Evolutionary conservation across 164 flowering plant species (phyloP).

Genomic region (Protea cynaroides): DNA sequence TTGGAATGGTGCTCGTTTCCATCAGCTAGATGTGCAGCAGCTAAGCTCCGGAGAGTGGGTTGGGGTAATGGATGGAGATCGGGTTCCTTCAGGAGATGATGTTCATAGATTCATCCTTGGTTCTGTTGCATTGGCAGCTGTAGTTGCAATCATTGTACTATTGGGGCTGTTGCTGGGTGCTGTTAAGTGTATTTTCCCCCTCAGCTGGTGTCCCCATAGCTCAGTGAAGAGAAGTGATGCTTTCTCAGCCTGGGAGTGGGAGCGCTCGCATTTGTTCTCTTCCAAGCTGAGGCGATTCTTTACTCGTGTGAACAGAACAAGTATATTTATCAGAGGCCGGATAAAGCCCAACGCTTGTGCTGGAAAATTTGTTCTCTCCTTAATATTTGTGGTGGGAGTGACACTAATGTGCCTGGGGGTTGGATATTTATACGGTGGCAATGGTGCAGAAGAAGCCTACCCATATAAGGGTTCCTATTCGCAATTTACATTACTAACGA

Average conservation of each 20-base stretch:
- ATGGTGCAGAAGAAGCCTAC: conserved; percentile 76
- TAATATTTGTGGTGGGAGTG: conserved; percentile 38
- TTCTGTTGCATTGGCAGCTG: conserved; percentile 39
- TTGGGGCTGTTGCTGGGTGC: conserved; percentile 72
- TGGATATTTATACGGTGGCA: conserved; percentile 66
- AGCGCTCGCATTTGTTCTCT: conserved; percentile 37
- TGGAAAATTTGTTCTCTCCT: conserved; percentile 39
- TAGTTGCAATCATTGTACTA: conserved; percentile 39
- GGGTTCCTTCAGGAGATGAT: conserved; percentile 81
- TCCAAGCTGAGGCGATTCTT: conserved; percentile 57
- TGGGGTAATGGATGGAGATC: conserved; percentile 86
- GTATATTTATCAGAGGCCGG: conserved; percentile 35
- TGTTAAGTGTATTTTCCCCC: conserved; percentile 65
- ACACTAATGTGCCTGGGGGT: conserved; percentile 53
- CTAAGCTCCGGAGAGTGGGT: conserved; percentile 70
- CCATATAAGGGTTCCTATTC: conserved; percentile 61
- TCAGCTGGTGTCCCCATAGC: conserved; percentile 54
- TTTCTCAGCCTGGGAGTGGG: conserved; percentile 60
- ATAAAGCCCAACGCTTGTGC: conserved; percentile 48
- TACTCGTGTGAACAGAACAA: conserved; percentile 56
- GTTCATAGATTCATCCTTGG: conserved; percentile 53
- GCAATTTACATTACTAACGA: conserved; percentile 81
- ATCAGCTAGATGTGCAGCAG: conserved; percentile 80
- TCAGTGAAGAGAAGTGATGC: conserved; percentile 56
- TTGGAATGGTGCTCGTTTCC: conserved; percentile 90